These are phyloP conservation scores for Saccharum hybrid DNA, from an alignment of 202 grass and related monocot species.

Conservation along the genomic window DNA sequence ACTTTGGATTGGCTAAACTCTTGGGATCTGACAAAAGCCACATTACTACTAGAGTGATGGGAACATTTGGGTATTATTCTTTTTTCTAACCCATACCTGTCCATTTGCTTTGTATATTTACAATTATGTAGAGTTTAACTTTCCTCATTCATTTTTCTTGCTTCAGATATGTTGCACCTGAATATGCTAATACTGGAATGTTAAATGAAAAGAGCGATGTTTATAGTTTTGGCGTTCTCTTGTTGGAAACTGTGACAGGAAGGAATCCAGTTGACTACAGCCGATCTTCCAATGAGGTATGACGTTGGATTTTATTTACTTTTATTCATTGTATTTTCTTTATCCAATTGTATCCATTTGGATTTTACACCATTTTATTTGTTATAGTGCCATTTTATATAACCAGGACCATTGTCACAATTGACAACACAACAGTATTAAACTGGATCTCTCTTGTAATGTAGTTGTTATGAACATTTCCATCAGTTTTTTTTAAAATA, in stretches of 20 bases:
- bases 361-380: conserved; percentile 6
- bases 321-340: not conserved
- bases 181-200: conserved; percentile 94
- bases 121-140: not conserved
- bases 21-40: conserved; percentile 80
- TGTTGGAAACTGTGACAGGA: conserved; percentile 87
- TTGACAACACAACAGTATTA: not conserved
- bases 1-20: conserved; percentile 77
- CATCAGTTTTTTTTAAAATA: not conserved
- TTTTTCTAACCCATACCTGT: not conserved
- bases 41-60: conserved; percentile 82
- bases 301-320: not conserved
- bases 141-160: conserved; percentile 28
- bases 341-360: not conserved
- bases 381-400: not conserved
- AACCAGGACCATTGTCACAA: not conserved
- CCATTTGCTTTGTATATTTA: conserved; percentile 8
- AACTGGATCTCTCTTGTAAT: not conserved
- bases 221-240: conserved; percentile 90
- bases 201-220: conserved; percentile 97
- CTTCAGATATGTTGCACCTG: conserved; percentile 89
- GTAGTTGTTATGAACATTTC: not conserved
- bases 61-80: conserved; percentile 72
- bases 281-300: conserved; percentile 78
- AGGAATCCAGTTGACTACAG: conserved; percentile 88